Base-by-base conservation (phyloP, 2,329 filamentous ascomycete species). In the Cladobotryum mycophilum region DNA sequence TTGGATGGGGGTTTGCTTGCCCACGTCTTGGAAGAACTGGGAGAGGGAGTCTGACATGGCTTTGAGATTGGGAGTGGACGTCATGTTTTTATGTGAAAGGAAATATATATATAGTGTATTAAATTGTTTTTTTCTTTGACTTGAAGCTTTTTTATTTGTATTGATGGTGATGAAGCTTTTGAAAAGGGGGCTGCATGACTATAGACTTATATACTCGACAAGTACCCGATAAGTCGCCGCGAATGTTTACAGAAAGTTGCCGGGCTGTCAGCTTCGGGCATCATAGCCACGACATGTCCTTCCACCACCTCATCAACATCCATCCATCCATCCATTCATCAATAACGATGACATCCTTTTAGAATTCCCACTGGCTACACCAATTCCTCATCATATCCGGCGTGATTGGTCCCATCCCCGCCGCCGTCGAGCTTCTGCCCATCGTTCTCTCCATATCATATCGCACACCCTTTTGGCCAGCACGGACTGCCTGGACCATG, bases 381-480 rank as follows among this genome's bases (percentile, higher is more conserved):
- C 74, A 80, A 40, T 71, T 70, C 45, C 56, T 61, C 69, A 79
- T 70, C 62, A 79, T 47, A 33, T 68, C 65, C 2, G 64, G 60
- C 7, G 69, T 74, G 17, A 80, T 62, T 0, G 71, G 64, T 17
- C 62, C 61, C 52, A 75, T 64, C 7, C 58, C 55, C n/a, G 63
- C 64, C 68, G 76, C 70, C 2, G 74, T 73, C 45, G 61, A 58
- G 53, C 75, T 78, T 6, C 62, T 61, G 41, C 58, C 56, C 36
- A 62, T 62, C 1, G 75, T 74, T 12, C 64, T 63, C 40, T 58
- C 60, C 61, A 71, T 72, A 8, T 72, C 70, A 49, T 76, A 68
- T 20, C 64, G 56, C 4, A 70, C 62, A 4, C 68, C 61, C 18
- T 46, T 30, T 4, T 18, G 5, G 2, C 55, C 55, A 2, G 47